Evolutionary conservation across 1,139 yeast genomes (phyloP), one percentile per base, ranked within the genome.

Genomic region (Suzukiozyma palmioleophila): DNA sequence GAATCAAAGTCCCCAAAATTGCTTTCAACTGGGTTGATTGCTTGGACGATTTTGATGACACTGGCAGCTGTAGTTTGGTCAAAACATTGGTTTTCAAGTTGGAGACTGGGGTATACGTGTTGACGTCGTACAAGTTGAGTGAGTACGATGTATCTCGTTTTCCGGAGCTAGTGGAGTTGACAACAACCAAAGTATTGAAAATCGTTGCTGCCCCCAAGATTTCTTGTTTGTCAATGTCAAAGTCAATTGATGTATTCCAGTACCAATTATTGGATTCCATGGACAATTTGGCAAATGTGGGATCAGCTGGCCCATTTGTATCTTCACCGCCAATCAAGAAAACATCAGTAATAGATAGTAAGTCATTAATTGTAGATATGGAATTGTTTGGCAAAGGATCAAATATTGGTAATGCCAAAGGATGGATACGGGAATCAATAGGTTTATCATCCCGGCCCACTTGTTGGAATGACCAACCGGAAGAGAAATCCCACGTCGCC

Each of bases 181-280:
- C 53, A 8, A 65, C 57, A 1, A 72, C 58, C 36, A 73, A 53
- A 2, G 75, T 69, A 32, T 70, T 62, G 49, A 69, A 73, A 11
- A 73, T 59, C 11, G 75, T 62, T 1, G 69, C 73, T 2, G 74
- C 73, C 1, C 77, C 77, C 13, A 62, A 39, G 16, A 66, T 56
- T 22, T 60, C 59, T 26, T 48, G 47, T 22, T 44, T 36, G 8
- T 53, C 41, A 22, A 59, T 28, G 8, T 40, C 35, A 12, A 46
- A 38, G 15, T 49, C 43, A 7, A 50, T 37, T 2, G 61, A 43
- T 1, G 54, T 39, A 26, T 49, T 44, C 66, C 71, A 70, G 11
- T 38, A 32, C 75, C 75, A 70, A 33, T 53, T 52, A 44, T 64
- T 66, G 3, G 58, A 39, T 3, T 44, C 38, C 34, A 59, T 49